These are phyloP conservation scores for Emmonsiellopsis sp. DNA, from an alignment of 2,329 filamentous ascomycete genomes.

Conservation along the genomic window DNA sequence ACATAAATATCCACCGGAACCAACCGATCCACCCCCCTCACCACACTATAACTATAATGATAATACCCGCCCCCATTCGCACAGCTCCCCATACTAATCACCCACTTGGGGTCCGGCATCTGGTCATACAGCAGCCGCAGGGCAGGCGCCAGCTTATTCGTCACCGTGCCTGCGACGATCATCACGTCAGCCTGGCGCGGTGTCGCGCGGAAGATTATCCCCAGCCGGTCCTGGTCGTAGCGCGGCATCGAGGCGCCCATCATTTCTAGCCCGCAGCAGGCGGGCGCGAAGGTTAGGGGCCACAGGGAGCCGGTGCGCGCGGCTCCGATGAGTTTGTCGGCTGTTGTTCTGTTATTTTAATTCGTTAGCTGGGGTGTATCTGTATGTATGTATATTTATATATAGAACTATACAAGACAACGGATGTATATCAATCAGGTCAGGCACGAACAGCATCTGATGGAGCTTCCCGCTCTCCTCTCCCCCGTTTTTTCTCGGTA, in stretches of 20 bases:
- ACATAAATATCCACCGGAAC: conserved; percentile 75
- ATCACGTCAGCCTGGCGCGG: conserved; percentile 84
- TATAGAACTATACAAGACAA: too few species aligned
- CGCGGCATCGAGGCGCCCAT: conserved; percentile 83
- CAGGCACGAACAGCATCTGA: too few species aligned
- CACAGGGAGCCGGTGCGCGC: conserved; percentile 73
- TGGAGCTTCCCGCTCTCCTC: too few species aligned
- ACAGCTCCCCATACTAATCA: conserved; percentile 75
- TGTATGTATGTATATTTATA: too few species aligned
- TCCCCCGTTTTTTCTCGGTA: too few species aligned
- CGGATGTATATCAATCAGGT: too few species aligned
- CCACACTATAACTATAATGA: conserved; percentile 74
- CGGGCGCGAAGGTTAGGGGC: conserved; percentile 82
- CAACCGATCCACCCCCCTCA: conserved; percentile 65
- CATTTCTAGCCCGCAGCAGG: conserved; percentile 87
- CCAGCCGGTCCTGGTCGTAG: conserved; percentile 80
- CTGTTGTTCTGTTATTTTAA: too few species aligned
- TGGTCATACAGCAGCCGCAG: conserved; percentile 88
- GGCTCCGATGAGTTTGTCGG: conserved; percentile 72
- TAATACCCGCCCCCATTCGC: conserved; percentile 81
- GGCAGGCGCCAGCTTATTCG: conserved; percentile 93
- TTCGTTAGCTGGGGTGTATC: too few species aligned
- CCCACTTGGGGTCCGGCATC: conserved; percentile 88
- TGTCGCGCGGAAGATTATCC: conserved; percentile 84
- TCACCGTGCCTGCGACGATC: conserved; percentile 87